phyloP scores from a whole-genome alignment of 2,329 filamentous ascomycete species.

The Sordariomycetes sp. region DNA sequence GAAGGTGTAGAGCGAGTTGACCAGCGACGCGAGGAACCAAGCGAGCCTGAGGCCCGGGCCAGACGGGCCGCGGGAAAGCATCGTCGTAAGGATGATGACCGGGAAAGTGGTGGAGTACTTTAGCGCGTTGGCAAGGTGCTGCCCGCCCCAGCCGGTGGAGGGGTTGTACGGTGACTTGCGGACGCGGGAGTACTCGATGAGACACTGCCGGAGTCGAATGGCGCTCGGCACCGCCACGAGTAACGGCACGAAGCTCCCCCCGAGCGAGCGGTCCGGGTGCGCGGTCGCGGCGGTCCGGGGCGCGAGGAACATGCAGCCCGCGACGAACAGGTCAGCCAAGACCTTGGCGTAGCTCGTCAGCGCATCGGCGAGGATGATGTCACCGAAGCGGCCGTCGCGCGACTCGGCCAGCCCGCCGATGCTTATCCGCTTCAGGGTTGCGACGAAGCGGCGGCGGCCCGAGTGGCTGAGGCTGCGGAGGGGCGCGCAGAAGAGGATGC shows the following conservation, averaged over 20 bases:
- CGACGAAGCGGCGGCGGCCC: conserved; percentile 64
- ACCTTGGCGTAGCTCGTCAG: conserved; percentile 92
- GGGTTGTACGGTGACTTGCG: conserved; percentile 40
- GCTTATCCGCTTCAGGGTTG: conserved; percentile 63
- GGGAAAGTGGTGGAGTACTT: conserved; percentile 95
- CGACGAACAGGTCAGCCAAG: conserved; percentile 77
- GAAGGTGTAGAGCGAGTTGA: conserved; percentile 92
- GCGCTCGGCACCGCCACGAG: conserved; percentile 72
- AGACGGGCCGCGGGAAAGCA: conserved; percentile 42
- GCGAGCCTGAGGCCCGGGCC: conserved; percentile 32
- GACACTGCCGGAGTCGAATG: conserved; percentile 82
- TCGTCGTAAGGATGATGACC: conserved; percentile 67
- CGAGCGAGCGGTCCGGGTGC: conserved; percentile 69
- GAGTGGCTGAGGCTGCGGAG: conserved; percentile 52
- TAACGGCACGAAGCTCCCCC: conserved; percentile 68
- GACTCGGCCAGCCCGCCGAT: conserved; percentile 78
- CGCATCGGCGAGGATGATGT: conserved; percentile 86
- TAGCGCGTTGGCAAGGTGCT: conserved; percentile 83
- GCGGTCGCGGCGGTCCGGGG: conserved; percentile 60
- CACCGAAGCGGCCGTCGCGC: conserved; percentile 79
- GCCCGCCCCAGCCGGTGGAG: conserved; percentile 59
- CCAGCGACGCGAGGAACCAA: conserved; percentile 60
- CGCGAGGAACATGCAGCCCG: conserved; percentile 80
- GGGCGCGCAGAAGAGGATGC: conserved; percentile 60
- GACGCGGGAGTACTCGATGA: conserved; percentile 76